Evolutionary conservation across 495 filamentous ascomycete genomes (phyloP), one percentile per base, ranked within the genome.

Genomic region (Amniculicola lignicola): DNA sequence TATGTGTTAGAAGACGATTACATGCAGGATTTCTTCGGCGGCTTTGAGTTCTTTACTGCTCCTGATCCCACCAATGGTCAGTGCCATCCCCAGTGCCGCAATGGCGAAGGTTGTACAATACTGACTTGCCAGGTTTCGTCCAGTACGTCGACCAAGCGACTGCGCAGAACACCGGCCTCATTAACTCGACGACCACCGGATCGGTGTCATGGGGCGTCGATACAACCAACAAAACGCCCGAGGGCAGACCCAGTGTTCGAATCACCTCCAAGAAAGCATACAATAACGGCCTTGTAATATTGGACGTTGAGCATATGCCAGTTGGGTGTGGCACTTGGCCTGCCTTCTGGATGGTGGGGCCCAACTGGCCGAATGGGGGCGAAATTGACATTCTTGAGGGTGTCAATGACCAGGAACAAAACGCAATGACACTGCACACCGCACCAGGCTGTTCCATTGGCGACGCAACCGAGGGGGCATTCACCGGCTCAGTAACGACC

Each of bases 1-100:
- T 83, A 81, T 61, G 68, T 69, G 1, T 57, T 82, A 21, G 7
- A 65, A 38, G 70, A 79, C 56, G 71, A 71, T 31, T 81, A 74
- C 69, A 71, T 74, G 11, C 56, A 71, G 14, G 70, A 71, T 31
- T 82, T 81, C 62, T 74, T 81, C 54, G 66, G 75, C 40, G 71
- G 69, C 39, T 82, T 82, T 69, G 70, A 74, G 40, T 77, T 79
- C 60, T 77, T 72, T 54, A 70, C 62, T 31, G 69, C 60, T 0
- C 18, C 39, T 0, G 70, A 73, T 43, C 70, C 70, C 3, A 73
- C 70, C 21, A 47, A 64, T 44, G 70, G 69, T 62, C 23, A 19
- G 25, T 44, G 15, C 6, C n/a, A n/a, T n/a, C n/a, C n/a, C n/a
- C n/a, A n/a, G n/a, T n/a, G n/a, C n/a, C n/a, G n/a, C n/a, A n/a